These are phyloP conservation scores for Suillus subalutaceus DNA, from an alignment of 768 basidiomycete genomes.

Conservation along the genomic window DNA sequence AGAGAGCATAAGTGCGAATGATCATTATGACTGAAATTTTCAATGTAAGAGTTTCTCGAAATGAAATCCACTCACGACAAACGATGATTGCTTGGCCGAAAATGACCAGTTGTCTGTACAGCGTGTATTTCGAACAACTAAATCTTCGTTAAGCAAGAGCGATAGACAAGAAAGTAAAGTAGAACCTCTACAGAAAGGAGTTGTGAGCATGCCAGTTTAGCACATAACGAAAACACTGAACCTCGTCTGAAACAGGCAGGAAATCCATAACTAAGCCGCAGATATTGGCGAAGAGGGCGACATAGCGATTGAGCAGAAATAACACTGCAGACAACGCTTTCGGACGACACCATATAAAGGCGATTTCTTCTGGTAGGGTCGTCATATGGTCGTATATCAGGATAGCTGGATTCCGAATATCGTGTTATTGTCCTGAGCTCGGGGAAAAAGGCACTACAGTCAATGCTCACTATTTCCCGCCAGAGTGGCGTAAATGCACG, in stretches of 20 bases:
- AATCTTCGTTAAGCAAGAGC: background rate
- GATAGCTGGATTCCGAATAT: background rate
- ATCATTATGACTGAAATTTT: background rate
- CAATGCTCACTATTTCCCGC: background rate
- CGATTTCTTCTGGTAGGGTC: background rate
- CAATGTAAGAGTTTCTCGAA: background rate
- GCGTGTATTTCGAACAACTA: background rate
- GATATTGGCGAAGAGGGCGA: background rate
- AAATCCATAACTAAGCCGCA: background rate
- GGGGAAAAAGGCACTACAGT: background rate
- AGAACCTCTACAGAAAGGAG: background rate
- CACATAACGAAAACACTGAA: background rate
- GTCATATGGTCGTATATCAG: background rate
- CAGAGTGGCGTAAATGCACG: background rate
- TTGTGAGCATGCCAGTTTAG: background rate
- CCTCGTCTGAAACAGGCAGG: background rate
- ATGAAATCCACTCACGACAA: background rate
- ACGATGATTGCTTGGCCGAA: background rate
- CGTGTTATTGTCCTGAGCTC: background rate
- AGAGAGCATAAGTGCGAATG: slow-evolving; percentile 1
- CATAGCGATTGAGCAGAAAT: slow-evolving; percentile 1
- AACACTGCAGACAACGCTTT: background rate
- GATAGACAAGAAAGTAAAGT: background rate
- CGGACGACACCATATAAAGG: background rate
- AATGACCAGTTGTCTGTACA: background rate